Evolutionary conservation across 345 rosid species (phyloP).

Genomic region (Eutrema yunnanense): DNA sequence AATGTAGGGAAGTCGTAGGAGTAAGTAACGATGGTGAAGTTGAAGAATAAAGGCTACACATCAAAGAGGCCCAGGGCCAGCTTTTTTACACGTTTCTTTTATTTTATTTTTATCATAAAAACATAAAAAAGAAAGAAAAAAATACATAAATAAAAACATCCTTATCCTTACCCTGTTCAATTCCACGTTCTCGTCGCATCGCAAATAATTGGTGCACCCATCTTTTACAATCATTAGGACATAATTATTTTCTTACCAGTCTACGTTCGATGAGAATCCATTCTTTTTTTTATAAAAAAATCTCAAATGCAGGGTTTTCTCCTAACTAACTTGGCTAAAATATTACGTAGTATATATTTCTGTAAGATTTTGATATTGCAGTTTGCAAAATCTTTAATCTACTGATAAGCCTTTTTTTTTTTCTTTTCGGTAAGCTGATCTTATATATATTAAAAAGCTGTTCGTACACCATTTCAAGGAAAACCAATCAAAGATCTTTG

Average conservation of each 20-base stretch:
- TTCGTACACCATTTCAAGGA: too few relatives aligned
- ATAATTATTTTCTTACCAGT: background rate
- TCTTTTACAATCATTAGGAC: conserved; percentile 15
- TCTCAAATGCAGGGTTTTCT: background rate
- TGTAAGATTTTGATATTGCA: background rate
- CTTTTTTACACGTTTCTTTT: conserved; percentile 18
- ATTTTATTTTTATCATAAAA: background rate
- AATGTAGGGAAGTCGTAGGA: conserved; percentile 13
- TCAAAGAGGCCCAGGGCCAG: conserved; percentile 24
- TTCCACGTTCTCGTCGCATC: conserved; percentile 24
- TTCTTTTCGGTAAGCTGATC: too few relatives aligned
- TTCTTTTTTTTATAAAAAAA: background rate
- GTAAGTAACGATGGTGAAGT: conserved; percentile 16
- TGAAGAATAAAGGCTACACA: conserved; percentile 22
- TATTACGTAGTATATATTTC: background rate
- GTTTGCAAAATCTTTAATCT: background rate
- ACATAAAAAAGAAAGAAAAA: background rate
- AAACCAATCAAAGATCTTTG: too few relatives aligned
- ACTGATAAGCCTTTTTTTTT: background rate
- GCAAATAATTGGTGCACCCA: conserved; percentile 30
- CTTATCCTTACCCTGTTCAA: conserved; percentile 21
- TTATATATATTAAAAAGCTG: too few relatives aligned
- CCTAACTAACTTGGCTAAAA: background rate
- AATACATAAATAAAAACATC: conserved; percentile 15
- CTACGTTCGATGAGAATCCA: background rate